Evolutionary conservation across 257 asterid species (phyloP).

Genomic region (Pogostemon cablin): DNA sequence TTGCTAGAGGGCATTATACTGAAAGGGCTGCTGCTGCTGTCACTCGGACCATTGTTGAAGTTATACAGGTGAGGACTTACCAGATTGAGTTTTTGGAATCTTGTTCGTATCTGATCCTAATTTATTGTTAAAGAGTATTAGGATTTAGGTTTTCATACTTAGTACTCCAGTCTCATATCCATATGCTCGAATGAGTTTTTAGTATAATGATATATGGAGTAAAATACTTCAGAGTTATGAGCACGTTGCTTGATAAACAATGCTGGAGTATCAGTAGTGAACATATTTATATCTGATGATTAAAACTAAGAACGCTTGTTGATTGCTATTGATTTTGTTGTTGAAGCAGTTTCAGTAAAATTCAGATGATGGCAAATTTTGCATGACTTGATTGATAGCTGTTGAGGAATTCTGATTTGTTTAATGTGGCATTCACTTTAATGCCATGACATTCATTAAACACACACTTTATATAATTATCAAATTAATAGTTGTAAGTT

Average conservation of each 20-base stretch:
- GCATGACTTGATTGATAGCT: slow-evolving; percentile 3
- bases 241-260: neutral
- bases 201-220: neutral
- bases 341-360: neutral
- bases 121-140: slow-evolving; percentile 4
- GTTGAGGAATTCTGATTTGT: neutral
- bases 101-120: neutral
- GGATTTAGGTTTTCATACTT: slow-evolving; percentile 1
- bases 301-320: neutral
- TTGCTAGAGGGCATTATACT: slow-evolving; percentile 66
- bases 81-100: neutral
- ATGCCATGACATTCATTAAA: neutral
- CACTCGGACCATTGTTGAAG: slow-evolving; percentile 60
- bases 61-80: slow-evolving; percentile 50
- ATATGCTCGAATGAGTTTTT: neutral
- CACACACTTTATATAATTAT: neutral
- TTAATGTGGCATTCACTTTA: neutral
- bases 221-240: neutral
- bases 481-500: neutral
- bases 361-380: slow-evolving; percentile 1
- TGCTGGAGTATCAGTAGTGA: neutral
- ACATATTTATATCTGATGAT: neutral
- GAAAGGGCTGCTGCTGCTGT: slow-evolving; percentile 74
- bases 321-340: neutral
- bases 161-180: slow-evolving; percentile 5